phyloP scores from a whole-genome alignment of 176 grass and related monocot genomes.

The Chrysopogon serrulatus region DNA sequence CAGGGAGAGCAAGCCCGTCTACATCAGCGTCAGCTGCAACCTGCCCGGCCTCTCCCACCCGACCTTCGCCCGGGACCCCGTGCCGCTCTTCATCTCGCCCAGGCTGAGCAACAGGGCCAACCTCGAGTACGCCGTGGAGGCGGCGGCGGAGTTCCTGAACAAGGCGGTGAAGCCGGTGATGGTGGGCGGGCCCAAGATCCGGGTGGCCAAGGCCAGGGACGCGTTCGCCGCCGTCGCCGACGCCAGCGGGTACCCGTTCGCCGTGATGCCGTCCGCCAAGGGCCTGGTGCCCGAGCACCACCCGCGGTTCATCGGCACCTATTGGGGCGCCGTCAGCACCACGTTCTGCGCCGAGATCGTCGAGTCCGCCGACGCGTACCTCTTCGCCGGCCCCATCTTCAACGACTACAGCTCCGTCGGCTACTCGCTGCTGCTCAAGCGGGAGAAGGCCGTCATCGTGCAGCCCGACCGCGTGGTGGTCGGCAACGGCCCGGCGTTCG shows the following conservation, averaged over 20 bases:
- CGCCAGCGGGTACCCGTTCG: slow-evolving; percentile 48
- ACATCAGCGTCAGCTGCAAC: slow-evolving; percentile 81
- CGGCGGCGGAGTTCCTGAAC: slow-evolving; percentile 46
- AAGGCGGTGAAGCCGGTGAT: slow-evolving; percentile 67
- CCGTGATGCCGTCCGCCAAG: slow-evolving; percentile 19
- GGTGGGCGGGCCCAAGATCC: slow-evolving; percentile 63
- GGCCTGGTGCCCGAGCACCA: neutral
- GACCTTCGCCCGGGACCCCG: slow-evolving; percentile 26
- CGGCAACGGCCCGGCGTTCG: neutral
- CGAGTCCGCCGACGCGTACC: neutral
- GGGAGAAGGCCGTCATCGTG: neutral
- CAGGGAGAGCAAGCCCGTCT: slow-evolving; percentile 71
- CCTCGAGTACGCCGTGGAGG: slow-evolving; percentile 61
- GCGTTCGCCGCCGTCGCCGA: slow-evolving; percentile 48
- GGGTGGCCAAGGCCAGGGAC: slow-evolving; percentile 53
- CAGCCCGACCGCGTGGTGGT: neutral
- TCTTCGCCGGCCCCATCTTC: neutral
- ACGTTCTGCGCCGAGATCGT: neutral
- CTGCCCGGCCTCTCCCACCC: slow-evolving; percentile 56
- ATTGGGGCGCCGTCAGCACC: neutral
- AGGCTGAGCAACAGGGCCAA: slow-evolving; percentile 68
- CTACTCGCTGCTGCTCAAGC: neutral
- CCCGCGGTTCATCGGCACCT: neutral
- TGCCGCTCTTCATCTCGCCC: slow-evolving; percentile 18
- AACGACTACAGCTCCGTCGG: neutral